phyloP scores from a whole-genome alignment of 2,329 filamentous ascomycete genomes.

The Xylariaceae sp. region DNA sequence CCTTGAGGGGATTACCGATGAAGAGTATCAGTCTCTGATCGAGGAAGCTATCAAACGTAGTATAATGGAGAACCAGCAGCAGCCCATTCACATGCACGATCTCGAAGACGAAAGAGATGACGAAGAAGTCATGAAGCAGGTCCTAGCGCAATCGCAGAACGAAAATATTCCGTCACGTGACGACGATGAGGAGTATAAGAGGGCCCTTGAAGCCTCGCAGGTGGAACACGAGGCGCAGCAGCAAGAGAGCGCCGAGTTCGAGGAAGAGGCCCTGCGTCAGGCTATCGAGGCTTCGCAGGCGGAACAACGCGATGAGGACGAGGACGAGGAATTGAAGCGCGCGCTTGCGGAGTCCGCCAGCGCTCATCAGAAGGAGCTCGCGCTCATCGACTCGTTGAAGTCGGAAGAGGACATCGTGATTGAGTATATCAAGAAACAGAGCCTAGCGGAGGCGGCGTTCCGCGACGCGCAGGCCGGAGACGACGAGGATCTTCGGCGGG shows the following conservation, averaged over 20 bases:
- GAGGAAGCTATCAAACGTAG: conserved; percentile 55
- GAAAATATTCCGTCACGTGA: conserved; percentile 23
- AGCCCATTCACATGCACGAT: conserved; percentile 23
- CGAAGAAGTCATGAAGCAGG: conserved; percentile 22
- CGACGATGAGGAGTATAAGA: conserved; percentile 39
- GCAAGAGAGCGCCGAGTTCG: conserved; percentile 15
- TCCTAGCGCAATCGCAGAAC: conserved; percentile 27
- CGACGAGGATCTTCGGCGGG: conserved; percentile 28
- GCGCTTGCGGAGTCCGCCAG: conserved; percentile 47
- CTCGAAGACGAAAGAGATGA: conserved; percentile 20
- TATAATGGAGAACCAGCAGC: conserved; percentile 34
- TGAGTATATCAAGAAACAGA: conserved; percentile 75
- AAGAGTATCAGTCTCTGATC: conserved; percentile 54
- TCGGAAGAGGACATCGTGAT: conserved; percentile 70
- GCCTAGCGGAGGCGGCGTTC: conserved; percentile 62
- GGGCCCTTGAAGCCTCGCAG: conserved; percentile 40
- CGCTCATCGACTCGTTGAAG: conserved; percentile 40
- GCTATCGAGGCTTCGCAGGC: conserved; percentile 41
- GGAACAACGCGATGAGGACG: conserved; percentile 20
- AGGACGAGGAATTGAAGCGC: conserved; percentile 43
- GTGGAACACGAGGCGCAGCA: conserved; percentile 20
- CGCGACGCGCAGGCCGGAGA: conserved; percentile 36
- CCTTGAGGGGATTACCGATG: conserved; percentile 47
- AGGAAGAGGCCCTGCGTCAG: conserved; percentile 37
- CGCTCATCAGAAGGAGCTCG: conserved; percentile 42